Percentiles rank a stretch among this genome's conserved stretches.
Evolutionary conservation across 768 basidiomycete genomes (phyloP).

Genomic region (Termitomyces sp.): DNA sequence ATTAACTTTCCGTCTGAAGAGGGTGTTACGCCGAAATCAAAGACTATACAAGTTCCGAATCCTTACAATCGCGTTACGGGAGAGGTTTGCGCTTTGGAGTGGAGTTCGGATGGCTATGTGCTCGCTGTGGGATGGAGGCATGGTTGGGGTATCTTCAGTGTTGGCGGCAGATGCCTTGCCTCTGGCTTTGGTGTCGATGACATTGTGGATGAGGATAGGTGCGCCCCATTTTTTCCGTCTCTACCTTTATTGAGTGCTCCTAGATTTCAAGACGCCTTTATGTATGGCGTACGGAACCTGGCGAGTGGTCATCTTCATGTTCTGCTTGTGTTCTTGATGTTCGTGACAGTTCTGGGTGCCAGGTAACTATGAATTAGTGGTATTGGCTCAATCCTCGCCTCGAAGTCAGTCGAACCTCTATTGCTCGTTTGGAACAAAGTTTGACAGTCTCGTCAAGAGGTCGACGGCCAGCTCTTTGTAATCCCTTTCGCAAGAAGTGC

Average conservation of each 20-base stretch:
- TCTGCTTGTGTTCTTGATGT: neutral
- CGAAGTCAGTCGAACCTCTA: constrained; percentile 36
- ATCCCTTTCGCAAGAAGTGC: constrained; percentile 96
- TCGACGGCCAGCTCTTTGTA: constrained; percentile 70
- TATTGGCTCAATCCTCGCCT: constrained; percentile 52
- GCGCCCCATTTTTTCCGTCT: constrained; percentile 9
- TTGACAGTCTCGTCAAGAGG: constrained; percentile 28
- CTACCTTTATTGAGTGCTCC: constrained; percentile 5
- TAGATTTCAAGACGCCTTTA: constrained; percentile 79
- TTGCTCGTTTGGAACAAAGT: neutral
- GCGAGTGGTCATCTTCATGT: constrained; percentile 39
- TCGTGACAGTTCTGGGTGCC: constrained; percentile 81
- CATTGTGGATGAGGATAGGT: constrained; percentile 50
- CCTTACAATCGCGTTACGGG: constrained; percentile 56
- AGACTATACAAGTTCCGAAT: constrained; percentile 58
- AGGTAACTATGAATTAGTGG: constrained; percentile 85
- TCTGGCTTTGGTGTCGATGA: constrained; percentile 72
- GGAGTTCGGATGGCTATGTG: constrained; percentile 96
- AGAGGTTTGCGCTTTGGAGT: constrained; percentile 65
- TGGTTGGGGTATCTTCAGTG: constrained; percentile 90
- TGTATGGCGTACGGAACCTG: constrained; percentile 71
- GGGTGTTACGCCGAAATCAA: constrained; percentile 51
- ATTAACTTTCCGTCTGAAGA: constrained; percentile 64
- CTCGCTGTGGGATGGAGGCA: constrained; percentile 87
- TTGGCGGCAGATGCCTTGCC: constrained; percentile 82